Conservation (phyloP, 768 basidiomycete species). For the Psilocybe azurescens region DNA sequence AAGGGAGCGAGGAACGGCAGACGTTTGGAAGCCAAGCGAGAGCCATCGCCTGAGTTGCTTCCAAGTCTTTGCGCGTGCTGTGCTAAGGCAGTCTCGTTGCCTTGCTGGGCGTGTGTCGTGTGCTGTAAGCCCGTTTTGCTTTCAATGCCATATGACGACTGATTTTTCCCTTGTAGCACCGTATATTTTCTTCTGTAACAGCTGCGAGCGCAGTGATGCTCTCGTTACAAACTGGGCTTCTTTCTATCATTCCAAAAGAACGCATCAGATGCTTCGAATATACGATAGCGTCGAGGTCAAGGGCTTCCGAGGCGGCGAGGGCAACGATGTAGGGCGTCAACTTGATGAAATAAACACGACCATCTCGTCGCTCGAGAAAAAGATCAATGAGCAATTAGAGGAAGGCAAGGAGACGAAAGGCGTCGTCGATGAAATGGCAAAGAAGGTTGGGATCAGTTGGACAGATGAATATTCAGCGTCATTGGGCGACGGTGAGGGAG, state of each 20-base stretch:
- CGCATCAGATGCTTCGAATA: constrained; percentile 14
- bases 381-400: constrained; percentile 11
- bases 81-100: background rate
- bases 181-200: constrained; percentile 6
- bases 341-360: constrained; percentile 10
- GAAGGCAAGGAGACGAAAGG: constrained; percentile 13
- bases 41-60: background rate
- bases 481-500: background rate
- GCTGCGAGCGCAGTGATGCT: constrained; percentile 5
- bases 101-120: constrained; percentile 17
- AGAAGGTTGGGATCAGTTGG: constrained; percentile 6
- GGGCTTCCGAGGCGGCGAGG: background rate
- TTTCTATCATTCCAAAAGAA: background rate
- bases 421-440: constrained; percentile 9
- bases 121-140: constrained; percentile 8
- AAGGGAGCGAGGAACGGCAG: constrained; percentile 1
- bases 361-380: constrained; percentile 5
- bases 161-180: background rate
- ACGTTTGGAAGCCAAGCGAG: background rate
- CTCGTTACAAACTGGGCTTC: background rate
- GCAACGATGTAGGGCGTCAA: constrained; percentile 13
- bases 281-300: constrained; percentile 18
- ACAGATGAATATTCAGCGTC: background rate
- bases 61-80: constrained; percentile 13
- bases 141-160: background rate